Evolutionary conservation across 148 eudicot genomes (phyloP), one percentile per base, ranked within the genome.

Genomic region (Dianthus caryophyllus): DNA sequence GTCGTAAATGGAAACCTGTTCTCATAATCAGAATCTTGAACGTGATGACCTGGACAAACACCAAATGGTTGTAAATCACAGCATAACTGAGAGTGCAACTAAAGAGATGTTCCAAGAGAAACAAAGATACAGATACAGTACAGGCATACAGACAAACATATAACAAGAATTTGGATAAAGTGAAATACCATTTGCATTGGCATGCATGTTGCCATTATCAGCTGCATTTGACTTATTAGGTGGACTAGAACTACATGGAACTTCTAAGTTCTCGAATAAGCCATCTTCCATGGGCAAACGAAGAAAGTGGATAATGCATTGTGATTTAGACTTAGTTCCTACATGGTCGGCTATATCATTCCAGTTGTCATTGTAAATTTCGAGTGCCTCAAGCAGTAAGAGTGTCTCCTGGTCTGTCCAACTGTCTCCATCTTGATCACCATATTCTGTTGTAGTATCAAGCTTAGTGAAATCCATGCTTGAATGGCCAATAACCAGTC

Each of bases 321-420:
- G 96, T 31, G 96, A 91, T 81, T 93, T 93, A 59, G 96, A 87
- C 83, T 93, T 93, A 24, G 89, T 73, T 29, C 96, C 87, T 51
- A 93, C 96, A 75, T 93, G 87, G 65, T 87, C 96, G 4, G 98
- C 98, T 78, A 93, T 87, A 63, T 89, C 93, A 73, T 80, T 89
- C 98, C 98, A 93, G 77, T 83, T 87, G 55, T 89, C 95, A 58
- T 75, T 79, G 61, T 81, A 83, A 20, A 81, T 73, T 77, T 87
- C 96, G 77, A 93, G 74, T 9, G 95, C 96, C 78, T 93, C 95
- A 24, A 92, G 97, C 38, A 92, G 85, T 64, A 89, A 61, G 4
- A 92, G 77, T 22, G 97, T 92, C 80, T 92, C 97, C 80, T 92
- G 94, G 74, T 89, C 87, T 36, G 78, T 85, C 97, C 97, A 92